These are phyloP conservation scores for Cutaneotrichosporon sp. DNA, from an alignment of 1,284 basidiomycete genomes.

Conservation along the genomic window DNA sequence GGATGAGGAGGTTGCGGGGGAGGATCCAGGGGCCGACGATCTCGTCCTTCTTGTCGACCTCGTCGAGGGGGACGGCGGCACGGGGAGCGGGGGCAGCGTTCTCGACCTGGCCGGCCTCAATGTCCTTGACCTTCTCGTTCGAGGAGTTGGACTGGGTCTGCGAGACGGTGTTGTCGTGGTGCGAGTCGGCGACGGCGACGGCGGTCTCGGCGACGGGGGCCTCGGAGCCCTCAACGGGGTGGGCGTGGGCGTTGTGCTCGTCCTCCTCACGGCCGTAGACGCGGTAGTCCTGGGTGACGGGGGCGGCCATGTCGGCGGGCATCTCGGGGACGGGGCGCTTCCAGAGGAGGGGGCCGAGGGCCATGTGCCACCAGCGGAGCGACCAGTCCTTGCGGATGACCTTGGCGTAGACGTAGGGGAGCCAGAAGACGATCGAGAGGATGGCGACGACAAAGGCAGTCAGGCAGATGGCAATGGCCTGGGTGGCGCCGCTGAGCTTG, in stretches of 20 bases:
- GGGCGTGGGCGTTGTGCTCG: background rate
- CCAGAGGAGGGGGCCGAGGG: conserved; percentile 58
- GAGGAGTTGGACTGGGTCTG: background rate
- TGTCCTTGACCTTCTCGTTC: background rate
- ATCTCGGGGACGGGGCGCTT: conserved; percentile 33
- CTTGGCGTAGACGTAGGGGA: conserved; percentile 57
- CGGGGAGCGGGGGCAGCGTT: conserved; percentile 3
- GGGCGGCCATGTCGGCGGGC: conserved; percentile 1
- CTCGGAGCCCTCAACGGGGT: background rate
- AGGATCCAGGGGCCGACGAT: conserved; percentile 44
- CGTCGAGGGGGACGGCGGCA: conserved; percentile 26
- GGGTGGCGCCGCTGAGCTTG: conserved; percentile 43
- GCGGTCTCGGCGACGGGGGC: background rate
- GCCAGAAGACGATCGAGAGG: conserved; percentile 56
- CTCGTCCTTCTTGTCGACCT: conserved; percentile 32
- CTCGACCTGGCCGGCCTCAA: background rate
- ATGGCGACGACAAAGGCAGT: conserved; percentile 53
- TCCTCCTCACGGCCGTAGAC: conserved; percentile 32
- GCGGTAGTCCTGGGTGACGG: conserved; percentile 56
- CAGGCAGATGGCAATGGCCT: conserved; percentile 54
- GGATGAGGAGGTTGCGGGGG: conserved; percentile 54
- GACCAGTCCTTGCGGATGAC: conserved; percentile 58
- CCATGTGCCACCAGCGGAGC: conserved; percentile 56
- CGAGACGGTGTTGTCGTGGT: too few relatives aligned
- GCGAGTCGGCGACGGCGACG: background rate